Evolutionary conservation across 768 basidiomycete genomes (phyloP).

Genomic region (Phylloporus arenicola): DNA sequence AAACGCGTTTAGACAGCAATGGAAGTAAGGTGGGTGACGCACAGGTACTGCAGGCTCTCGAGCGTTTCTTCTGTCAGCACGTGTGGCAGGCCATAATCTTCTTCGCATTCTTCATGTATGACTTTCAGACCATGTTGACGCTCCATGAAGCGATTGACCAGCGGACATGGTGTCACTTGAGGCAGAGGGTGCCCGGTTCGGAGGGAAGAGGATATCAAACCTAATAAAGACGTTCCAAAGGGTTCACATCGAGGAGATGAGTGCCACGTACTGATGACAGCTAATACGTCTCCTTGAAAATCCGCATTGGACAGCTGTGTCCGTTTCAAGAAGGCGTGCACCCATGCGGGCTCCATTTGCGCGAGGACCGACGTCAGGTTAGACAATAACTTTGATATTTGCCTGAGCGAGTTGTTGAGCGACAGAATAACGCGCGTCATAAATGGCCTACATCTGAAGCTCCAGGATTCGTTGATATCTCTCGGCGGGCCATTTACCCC

Average conservation of each 20-base stretch:
- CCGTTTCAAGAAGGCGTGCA: conserved; percentile 65
- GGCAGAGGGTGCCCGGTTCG: conserved; percentile 72
- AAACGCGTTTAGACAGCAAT: background rate
- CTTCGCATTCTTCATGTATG: conserved; percentile 64
- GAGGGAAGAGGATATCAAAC: conserved; percentile 71
- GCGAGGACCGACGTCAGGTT: conserved; percentile 70
- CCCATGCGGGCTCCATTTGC: conserved; percentile 73
- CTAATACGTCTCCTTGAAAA: conserved; percentile 81
- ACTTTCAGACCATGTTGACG: conserved; percentile 58
- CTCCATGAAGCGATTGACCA: conserved; percentile 42
- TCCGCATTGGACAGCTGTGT: conserved; percentile 72
- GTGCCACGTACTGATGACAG: conserved; percentile 60
- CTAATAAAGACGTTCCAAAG: conserved; percentile 30
- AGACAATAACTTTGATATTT: conserved; percentile 63
- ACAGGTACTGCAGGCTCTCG: conserved; percentile 76
- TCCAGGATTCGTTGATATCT: conserved; percentile 68
- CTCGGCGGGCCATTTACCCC: conserved; percentile 76
- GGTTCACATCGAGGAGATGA: background rate
- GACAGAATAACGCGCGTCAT: background rate
- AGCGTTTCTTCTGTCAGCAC: conserved; percentile 68
- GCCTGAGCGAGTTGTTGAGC: conserved; percentile 35
- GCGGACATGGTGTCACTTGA: conserved; percentile 79
- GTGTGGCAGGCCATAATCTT: conserved; percentile 68
- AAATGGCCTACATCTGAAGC: conserved; percentile 52
- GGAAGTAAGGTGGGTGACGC: conserved; percentile 27